Evolutionary conservation across 208 protist species (phyloP).

Genomic region (Pavlovales sp.): DNA sequence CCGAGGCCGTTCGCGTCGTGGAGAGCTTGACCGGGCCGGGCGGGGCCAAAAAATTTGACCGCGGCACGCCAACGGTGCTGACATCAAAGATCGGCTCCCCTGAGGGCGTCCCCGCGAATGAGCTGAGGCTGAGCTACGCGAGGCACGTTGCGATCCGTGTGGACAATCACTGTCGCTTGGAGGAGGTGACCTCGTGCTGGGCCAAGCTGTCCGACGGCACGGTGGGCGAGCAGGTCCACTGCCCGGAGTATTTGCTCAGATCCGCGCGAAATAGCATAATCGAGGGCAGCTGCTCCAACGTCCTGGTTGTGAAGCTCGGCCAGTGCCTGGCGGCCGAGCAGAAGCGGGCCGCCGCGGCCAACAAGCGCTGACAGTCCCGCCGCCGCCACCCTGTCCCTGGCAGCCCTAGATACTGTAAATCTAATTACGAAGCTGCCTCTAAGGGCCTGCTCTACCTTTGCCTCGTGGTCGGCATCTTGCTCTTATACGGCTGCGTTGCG

Average conservation of each 20-base stretch:
- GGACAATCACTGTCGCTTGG: constrained; percentile 14
- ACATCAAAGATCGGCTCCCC: not conserved
- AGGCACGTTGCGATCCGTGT: constrained; percentile 9
- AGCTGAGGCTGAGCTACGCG: not conserved
- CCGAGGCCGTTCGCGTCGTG: constrained; percentile 4
- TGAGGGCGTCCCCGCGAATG: not conserved
- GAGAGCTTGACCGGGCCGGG: not conserved
- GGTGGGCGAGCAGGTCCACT: constrained; percentile 39
- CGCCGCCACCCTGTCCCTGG: too few relatives aligned
- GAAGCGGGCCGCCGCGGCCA: too few relatives aligned
- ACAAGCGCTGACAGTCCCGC: too few relatives aligned
- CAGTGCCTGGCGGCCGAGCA: not conserved
- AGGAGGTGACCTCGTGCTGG: constrained; percentile 29
- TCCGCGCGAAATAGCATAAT: not conserved
- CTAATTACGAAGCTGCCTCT: too few relatives aligned
- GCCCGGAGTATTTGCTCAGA: constrained; percentile 16
- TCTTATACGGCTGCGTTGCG: too few relatives aligned
- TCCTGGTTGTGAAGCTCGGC: not conserved
- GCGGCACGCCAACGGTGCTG: constrained; percentile 4
- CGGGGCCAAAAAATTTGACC: not conserved
- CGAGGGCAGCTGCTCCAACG: not conserved
- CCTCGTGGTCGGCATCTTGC: too few relatives aligned
- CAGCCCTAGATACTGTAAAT: too few relatives aligned
- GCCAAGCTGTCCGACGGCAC: constrained; percentile 10
- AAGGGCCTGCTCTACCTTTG: too few relatives aligned